phyloP scores from a whole-genome alignment of 2,329 filamentous ascomycete species.

The Epichloe aotearoae region DNA sequence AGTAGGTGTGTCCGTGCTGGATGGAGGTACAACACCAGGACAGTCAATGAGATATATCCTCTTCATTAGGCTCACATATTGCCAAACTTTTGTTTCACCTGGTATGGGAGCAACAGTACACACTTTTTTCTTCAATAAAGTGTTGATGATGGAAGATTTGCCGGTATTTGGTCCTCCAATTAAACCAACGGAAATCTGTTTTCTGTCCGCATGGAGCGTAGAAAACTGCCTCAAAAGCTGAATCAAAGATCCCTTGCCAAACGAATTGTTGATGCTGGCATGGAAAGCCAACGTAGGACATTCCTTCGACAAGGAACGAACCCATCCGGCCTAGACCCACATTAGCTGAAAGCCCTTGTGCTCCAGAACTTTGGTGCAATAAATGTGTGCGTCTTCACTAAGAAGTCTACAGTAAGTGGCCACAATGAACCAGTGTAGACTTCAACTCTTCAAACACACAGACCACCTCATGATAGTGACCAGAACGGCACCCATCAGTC shows the following conservation, averaged over 20 bases:
- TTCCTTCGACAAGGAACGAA: constrained; percentile 74
- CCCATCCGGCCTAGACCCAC: constrained; percentile 71
- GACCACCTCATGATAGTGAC: constrained; percentile 60
- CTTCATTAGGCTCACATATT: constrained; percentile 93
- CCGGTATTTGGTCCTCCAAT: constrained; percentile 75
- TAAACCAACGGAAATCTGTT: constrained; percentile 87
- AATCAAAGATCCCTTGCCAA: constrained; percentile 91
- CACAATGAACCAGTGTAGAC: constrained; percentile 47
- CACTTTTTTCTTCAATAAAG: constrained; percentile 84
- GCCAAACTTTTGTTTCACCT: constrained; percentile 96
- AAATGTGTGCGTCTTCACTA: constrained; percentile 93
- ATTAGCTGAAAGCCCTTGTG: constrained; percentile 5
- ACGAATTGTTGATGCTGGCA: constrained; percentile 86
- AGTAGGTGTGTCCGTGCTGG: constrained; percentile 66
- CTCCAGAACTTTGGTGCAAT: neutral
- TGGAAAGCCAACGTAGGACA: constrained; percentile 93
- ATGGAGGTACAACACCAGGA: constrained; percentile 89
- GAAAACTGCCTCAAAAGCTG: constrained; percentile 88
- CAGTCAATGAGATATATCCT: constrained; percentile 86
- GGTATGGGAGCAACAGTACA: constrained; percentile 89
- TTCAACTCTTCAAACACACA: constrained; percentile 97
- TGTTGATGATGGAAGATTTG: constrained; percentile 96
- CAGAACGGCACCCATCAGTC: constrained; percentile 83
- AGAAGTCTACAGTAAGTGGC: constrained; percentile 69
- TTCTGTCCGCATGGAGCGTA: constrained; percentile 73